phyloP scores from a whole-genome alignment of 2,329 filamentous ascomycete species.

The Periglandula ipomoeae region DNA sequence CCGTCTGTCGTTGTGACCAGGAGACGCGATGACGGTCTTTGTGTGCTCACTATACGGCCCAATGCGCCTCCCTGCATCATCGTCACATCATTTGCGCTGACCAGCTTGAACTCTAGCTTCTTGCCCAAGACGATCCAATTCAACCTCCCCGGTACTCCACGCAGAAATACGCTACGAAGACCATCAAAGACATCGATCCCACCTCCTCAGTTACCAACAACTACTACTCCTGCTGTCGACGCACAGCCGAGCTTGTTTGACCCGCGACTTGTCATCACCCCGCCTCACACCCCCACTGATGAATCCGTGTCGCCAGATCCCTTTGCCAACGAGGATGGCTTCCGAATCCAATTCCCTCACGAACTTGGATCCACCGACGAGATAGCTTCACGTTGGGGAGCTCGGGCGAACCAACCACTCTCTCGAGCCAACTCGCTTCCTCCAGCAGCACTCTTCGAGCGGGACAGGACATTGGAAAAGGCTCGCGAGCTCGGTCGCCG shows the following conservation, averaged over 20 bases:
- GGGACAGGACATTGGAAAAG: slow-evolving; percentile 47
- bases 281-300: slow-evolving; percentile 44
- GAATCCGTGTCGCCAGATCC: slow-evolving; percentile 35
- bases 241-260: slow-evolving; percentile 45
- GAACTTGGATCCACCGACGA: slow-evolving; percentile 58
- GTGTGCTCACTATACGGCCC: slow-evolving; percentile 29
- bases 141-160: slow-evolving; percentile 50
- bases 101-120: slow-evolving; percentile 50
- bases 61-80: background rate
- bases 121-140: slow-evolving; percentile 91
- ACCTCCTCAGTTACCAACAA: slow-evolving; percentile 14
- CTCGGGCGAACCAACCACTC: slow-evolving; percentile 65
- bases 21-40: slow-evolving; percentile 30
- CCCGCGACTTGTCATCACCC: slow-evolving; percentile 39
- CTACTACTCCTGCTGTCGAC: slow-evolving; percentile 20
- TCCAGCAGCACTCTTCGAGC: slow-evolving; percentile 66
- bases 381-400: slow-evolving; percentile 69
- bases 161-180: slow-evolving; percentile 22
- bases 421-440: slow-evolving; percentile 67
- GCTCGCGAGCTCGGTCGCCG: slow-evolving; percentile 48
- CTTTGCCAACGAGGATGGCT: slow-evolving; percentile 49
- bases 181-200: slow-evolving; percentile 19
- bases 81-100: background rate
- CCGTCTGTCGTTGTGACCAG: background rate
- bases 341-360: slow-evolving; percentile 46